Conservation (phyloP, 2,329 filamentous ascomycete species). For the Ophiocordyceps camponoti-floridani region DNA sequence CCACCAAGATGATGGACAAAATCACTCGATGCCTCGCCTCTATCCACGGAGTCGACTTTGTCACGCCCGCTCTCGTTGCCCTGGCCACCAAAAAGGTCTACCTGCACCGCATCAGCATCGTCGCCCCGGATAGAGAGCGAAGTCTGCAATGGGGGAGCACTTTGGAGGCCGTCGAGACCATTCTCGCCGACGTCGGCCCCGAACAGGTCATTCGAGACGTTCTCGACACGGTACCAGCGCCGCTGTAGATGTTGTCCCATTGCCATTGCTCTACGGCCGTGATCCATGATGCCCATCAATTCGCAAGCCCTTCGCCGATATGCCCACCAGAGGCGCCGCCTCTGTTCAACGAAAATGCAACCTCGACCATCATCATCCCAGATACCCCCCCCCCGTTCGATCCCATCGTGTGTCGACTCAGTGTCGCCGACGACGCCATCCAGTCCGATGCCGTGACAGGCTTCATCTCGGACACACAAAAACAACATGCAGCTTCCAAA, state of each 20-base stretch:
- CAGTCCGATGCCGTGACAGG: neutral
- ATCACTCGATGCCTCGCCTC: slow-evolving; percentile 59
- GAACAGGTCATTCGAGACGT: slow-evolving; percentile 51
- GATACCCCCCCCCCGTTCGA: neutral
- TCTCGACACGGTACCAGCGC: slow-evolving; percentile 35
- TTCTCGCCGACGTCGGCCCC: slow-evolving; percentile 44
- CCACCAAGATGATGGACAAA: slow-evolving; percentile 59
- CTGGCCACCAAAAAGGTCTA: slow-evolving; percentile 80
- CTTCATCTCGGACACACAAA: neutral
- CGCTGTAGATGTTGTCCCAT: slow-evolving; percentile 11
- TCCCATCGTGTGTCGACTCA: neutral
- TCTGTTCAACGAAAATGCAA: neutral
- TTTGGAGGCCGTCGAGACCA: slow-evolving; percentile 43
- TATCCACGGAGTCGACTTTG: slow-evolving; percentile 63
- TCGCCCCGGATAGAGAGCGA: slow-evolving; percentile 52
- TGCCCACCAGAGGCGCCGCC: neutral
- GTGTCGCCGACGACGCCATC: slow-evolving; percentile 2
- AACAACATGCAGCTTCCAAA: neutral
- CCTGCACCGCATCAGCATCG: slow-evolving; percentile 61
- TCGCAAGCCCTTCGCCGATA: neutral
- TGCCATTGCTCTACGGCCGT: neutral
- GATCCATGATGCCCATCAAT: neutral
- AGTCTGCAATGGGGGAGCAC: slow-evolving; percentile 91
- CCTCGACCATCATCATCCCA: neutral
- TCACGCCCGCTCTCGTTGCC: slow-evolving; percentile 67